Base-by-base conservation (phyloP, 1,284 basidiomycete species). In the Dichomitus squalens region DNA sequence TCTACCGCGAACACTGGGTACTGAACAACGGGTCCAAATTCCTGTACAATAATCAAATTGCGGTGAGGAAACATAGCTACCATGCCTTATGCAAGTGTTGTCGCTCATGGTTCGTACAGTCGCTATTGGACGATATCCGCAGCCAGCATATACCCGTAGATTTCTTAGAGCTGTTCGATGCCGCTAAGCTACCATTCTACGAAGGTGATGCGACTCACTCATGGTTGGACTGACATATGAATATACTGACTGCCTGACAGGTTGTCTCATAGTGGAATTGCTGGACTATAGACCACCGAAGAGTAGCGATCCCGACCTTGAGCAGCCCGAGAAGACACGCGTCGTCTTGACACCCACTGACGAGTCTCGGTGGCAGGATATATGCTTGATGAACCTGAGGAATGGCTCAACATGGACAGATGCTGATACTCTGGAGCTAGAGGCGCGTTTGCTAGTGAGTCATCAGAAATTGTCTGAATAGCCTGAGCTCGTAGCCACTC, bases 201-300 rank as follows among this genome's bases (percentile, higher is more conserved):
- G 88, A 92, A 69, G 90, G 90, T 90, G 46, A 27, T 70, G 58
- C 1, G 8, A 21, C 29, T 29, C 21, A 16, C 7, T 14, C 3
- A 40, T 16, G n/a, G n/a, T n/a, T 40, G 44, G 33, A 31, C 11
- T 11, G 25, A 4, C 18, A 34, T 23, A 58, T 54, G 47, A 12
- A 20, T 11, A 27, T 4, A 47, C 14, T 4, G 48, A 1, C 29
- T 3, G 0, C 43, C 38, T 25, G 53, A 0, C 53, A 93, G 90
- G 90, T 34, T 91, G 89, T 66, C 83, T 93, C 79, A 80, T 93
- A 56, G 90, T 92, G 3, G 90, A 93, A 66, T 76, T 92, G 14
- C 74, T 88, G 36, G 89, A 93, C 68, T 88, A 88, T 65, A 78
- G 88, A 11, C 82, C 85, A 16, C 76, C 79, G 53, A 80, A 74